phyloP scores from a whole-genome alignment of 2,329 filamentous ascomycete genomes.

The Pleurostoma richardsiae region DNA sequence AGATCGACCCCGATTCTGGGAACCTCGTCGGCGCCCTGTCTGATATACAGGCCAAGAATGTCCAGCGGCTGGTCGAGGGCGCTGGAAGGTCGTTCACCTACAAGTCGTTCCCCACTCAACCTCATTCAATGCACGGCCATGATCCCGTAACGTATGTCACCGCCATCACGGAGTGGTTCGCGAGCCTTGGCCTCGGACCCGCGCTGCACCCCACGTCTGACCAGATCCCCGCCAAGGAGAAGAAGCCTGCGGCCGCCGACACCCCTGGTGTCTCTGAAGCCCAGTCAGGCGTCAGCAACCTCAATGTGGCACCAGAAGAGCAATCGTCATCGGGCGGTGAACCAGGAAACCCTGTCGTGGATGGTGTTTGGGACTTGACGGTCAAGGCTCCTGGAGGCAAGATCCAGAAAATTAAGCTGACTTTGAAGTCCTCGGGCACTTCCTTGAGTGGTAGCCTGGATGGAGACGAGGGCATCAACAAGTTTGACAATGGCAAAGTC shows the following conservation, averaged over 20 bases:
- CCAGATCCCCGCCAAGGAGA: neutral
- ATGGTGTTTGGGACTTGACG: conserved; percentile 2
- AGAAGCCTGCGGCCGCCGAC: neutral
- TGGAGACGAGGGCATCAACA: conserved; percentile 4
- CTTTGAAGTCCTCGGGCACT: conserved; percentile 2
- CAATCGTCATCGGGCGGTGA: no score
- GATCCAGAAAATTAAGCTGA: conserved; percentile 1
- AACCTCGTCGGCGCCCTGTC: conserved; percentile 6
- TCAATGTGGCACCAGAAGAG: neutral
- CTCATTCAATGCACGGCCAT: conserved; percentile 9
- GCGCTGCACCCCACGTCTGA: conserved; percentile 2
- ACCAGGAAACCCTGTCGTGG: neutral
- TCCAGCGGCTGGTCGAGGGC: conserved; percentile 7
- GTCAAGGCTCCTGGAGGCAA: conserved; percentile 4
- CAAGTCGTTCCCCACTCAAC: conserved; percentile 6
- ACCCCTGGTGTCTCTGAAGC: neutral
- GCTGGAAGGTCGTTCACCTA: conserved; percentile 7
- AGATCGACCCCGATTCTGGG: conserved; percentile 3
- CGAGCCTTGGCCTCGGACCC: conserved; percentile 2
- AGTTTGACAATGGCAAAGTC: conserved; percentile 3
- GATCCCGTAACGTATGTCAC: conserved; percentile 9
- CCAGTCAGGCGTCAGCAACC: neutral
- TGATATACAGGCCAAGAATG: conserved; percentile 6
- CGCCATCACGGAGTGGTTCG: conserved; percentile 7
- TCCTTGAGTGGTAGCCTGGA: conserved; percentile 3